Evolutionary conservation across 768 basidiomycete genomes (phyloP).

Genomic region (Boletellus emodensis): DNA sequence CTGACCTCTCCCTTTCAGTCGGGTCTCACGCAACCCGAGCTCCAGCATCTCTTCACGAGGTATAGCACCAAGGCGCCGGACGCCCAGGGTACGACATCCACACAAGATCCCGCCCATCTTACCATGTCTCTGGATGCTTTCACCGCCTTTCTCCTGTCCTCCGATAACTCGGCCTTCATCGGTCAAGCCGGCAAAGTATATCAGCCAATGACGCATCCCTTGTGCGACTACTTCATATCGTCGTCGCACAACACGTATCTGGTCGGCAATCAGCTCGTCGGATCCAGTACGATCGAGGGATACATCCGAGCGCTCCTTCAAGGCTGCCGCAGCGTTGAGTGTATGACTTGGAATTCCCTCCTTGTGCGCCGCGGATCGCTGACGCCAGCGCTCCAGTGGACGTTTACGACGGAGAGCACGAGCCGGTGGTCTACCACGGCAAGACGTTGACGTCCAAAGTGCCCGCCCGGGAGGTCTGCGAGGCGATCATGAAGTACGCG

Average conservation of each 20-base stretch:
- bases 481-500: conserved; percentile 83
- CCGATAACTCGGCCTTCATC: conserved; percentile 63
- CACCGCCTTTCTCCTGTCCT: conserved; percentile 73
- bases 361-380: not conserved
- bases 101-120: conserved; percentile 5
- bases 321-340: conserved; percentile 89
- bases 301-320: conserved; percentile 90
- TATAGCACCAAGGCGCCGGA: conserved; percentile 25
- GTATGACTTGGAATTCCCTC: conserved; percentile 44
- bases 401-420: conserved; percentile 82
- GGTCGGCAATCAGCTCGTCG: conserved; percentile 81
- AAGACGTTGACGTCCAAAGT: conserved; percentile 85
- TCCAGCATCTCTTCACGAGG: conserved; percentile 35
- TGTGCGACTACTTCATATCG: conserved; percentile 85
- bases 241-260: conserved; percentile 93
- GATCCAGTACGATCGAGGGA: conserved; percentile 85
- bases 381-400: conserved; percentile 56
- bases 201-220: conserved; percentile 87
- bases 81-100: not conserved
- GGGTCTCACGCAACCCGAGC: conserved; percentile 29
- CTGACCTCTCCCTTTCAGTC: conserved; percentile 30
- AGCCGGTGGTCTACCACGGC: conserved; percentile 86
- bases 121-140: conserved; percentile 59
- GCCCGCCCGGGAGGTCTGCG: conserved; percentile 72
- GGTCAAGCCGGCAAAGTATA: conserved; percentile 50